phyloP scores from a whole-genome alignment of 768 basidiomycete species.

The Xerocomellus dryophilus region DNA sequence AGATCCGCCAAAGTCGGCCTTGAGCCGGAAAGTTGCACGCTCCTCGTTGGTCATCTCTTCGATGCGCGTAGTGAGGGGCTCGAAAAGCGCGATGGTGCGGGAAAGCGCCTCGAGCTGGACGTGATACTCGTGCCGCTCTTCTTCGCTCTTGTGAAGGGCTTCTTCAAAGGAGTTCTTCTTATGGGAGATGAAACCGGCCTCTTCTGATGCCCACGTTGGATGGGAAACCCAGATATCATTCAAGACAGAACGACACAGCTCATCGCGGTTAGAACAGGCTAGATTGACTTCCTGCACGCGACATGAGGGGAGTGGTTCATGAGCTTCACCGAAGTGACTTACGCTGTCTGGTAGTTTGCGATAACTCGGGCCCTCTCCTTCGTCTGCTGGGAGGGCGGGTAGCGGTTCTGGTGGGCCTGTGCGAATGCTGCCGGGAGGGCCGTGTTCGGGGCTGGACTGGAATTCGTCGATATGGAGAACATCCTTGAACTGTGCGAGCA shows the following conservation, averaged over 20 bases:
- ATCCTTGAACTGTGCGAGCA: slow-evolving; percentile 82
- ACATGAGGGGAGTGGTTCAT: not conserved
- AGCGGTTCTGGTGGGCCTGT: slow-evolving; percentile 74
- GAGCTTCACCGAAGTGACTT: slow-evolving; percentile 35
- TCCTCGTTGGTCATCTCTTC: slow-evolving; percentile 89
- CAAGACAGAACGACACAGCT: slow-evolving; percentile 91
- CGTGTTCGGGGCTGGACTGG: slow-evolving; percentile 56
- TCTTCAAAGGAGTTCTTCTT: slow-evolving; percentile 98
- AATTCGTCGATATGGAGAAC: slow-evolving; percentile 78
- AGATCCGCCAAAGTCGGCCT: slow-evolving; percentile 84
- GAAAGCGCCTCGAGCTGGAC: slow-evolving; percentile 89
- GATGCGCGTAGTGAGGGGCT: slow-evolving; percentile 81
- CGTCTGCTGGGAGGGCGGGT: slow-evolving; percentile 75
- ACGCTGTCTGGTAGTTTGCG: slow-evolving; percentile 84
- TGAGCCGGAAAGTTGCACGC: slow-evolving; percentile 73
- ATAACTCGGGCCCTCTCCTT: slow-evolving; percentile 92
- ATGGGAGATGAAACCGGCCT: slow-evolving; percentile 89
- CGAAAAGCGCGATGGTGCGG: slow-evolving; percentile 87
- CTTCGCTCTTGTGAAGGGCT: slow-evolving; percentile 93
- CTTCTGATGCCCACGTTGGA: slow-evolving; percentile 97
- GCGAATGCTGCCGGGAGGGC: slow-evolving; percentile 75
- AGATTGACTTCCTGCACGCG: slow-evolving; percentile 72
- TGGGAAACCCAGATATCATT: slow-evolving; percentile 99
- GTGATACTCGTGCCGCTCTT: slow-evolving; percentile 97
- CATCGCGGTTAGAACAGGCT: slow-evolving; percentile 92